These are phyloP conservation scores for Chrysoporthe puriensis DNA, from an alignment of 2,329 filamentous ascomycete species.

Conservation along the genomic window DNA sequence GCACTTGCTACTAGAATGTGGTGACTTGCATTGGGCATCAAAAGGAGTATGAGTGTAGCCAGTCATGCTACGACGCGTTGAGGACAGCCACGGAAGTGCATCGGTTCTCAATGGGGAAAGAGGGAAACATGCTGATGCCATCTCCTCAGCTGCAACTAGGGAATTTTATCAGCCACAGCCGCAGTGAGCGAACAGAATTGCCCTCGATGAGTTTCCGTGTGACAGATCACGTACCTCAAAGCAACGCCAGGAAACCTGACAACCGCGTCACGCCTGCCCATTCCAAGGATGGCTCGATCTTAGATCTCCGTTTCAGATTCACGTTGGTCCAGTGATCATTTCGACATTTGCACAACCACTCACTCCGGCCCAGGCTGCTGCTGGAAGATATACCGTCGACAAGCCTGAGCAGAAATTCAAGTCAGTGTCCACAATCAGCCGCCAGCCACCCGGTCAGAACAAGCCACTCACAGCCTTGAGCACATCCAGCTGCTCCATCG, in stretches of 20 bases:
- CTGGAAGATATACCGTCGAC: conserved; percentile 58
- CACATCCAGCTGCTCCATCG: conserved; percentile 72
- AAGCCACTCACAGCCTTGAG: conserved; percentile 60
- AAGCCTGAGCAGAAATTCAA: conserved; percentile 44
- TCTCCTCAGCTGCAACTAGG: not conserved
- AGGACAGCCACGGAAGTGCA: not conserved
- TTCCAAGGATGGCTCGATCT: not conserved
- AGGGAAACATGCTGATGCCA: not conserved
- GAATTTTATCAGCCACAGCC: not conserved
- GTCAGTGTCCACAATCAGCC: conserved; percentile 23
- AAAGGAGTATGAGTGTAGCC: not conserved
- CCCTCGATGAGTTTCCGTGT: not conserved
- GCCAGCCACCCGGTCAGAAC: conserved; percentile 5
- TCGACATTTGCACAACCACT: conserved; percentile 18
- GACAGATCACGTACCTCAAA: not conserved
- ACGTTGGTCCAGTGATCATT: not conserved
- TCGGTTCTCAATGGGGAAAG: not conserved
- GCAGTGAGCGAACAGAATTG: not conserved
- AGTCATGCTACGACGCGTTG: not conserved
- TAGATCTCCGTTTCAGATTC: not conserved
- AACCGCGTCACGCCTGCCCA: not conserved
- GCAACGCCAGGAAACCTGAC: not conserved
- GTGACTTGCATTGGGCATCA: conserved; percentile 1
- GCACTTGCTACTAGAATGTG: not conserved
- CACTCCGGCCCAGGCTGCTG: not conserved